These are phyloP conservation scores for Carex kokanica DNA, from an alignment of 176 grass and related monocot genomes.

Conservation along the genomic window DNA sequence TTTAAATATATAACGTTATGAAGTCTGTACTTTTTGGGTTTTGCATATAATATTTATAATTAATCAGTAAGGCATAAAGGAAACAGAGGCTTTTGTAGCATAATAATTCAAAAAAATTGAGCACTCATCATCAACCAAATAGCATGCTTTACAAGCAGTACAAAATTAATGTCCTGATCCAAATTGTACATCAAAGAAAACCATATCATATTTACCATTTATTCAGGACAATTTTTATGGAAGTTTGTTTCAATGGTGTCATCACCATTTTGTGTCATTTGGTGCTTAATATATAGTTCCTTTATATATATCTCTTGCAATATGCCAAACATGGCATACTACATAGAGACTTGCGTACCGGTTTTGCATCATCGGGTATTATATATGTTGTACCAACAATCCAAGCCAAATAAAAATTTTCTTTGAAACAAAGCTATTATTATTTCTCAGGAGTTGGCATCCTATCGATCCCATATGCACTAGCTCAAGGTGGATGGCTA, in stretches of 20 bases:
- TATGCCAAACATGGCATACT: neutral
- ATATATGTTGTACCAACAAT: neutral
- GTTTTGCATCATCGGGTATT: neutral
- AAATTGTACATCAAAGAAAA: neutral
- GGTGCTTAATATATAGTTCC: neutral
- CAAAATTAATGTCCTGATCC: neutral
- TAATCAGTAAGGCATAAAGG: neutral
- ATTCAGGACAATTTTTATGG: neutral
- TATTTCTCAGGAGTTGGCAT: conserved; percentile 59
- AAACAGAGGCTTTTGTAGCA: too few species aligned
- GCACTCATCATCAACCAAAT: neutral
- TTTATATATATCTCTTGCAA: neutral
- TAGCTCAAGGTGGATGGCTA: conserved; percentile 83
- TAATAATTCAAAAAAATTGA: too few species aligned
- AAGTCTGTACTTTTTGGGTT: neutral
- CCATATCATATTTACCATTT: neutral
- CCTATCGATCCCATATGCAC: conserved; percentile 72
- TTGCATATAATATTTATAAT: neutral
- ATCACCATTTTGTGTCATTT: neutral
- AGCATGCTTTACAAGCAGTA: neutral
- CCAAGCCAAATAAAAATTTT: neutral
- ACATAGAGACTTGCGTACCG: neutral
- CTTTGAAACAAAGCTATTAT: neutral
- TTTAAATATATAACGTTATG: neutral
- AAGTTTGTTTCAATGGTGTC: neutral